Evolutionary conservation across 2,329 filamentous ascomycete species (phyloP).

Genomic region (Myriosclerotinia curreyana): DNA sequence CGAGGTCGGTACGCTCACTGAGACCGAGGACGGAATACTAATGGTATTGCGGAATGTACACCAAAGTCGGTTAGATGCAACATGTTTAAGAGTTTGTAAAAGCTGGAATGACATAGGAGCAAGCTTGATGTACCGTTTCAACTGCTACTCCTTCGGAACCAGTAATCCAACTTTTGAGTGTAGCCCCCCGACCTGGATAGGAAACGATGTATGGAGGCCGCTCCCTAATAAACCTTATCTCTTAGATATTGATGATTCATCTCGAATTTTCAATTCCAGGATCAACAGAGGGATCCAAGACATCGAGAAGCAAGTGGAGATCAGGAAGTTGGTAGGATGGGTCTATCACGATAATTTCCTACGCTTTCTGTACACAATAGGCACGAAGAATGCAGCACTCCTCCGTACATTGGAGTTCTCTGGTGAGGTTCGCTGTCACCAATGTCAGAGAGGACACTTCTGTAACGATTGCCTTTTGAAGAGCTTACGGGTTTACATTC

Average conservation of each 20-base stretch:
- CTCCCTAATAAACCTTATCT: neutral
- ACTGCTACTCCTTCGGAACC: neutral
- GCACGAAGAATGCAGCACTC: constrained; percentile 18
- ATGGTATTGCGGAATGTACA: neutral
- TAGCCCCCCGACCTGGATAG: neutral
- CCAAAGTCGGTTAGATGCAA: neutral
- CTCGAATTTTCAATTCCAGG: too few species aligned
- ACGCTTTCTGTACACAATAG: constrained; percentile 25
- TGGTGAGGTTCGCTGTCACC: neutral
- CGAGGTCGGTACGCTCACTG: neutral
- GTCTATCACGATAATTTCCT: constrained; percentile 24
- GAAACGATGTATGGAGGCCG: neutral
- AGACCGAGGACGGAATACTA: neutral
- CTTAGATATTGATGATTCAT: too few species aligned
- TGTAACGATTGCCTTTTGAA: too few species aligned
- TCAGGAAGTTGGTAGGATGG: constrained; percentile 18
- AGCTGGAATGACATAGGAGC: neutral
- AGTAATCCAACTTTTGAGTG: neutral
- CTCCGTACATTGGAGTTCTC: constrained; percentile 10
- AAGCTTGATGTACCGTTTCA: neutral
- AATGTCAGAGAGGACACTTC: too few species aligned
- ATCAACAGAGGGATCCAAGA: neutral
- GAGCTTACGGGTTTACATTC: neutral
- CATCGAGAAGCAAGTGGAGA: neutral
- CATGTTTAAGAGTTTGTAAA: neutral